Conservation (phyloP, 176 grass and related monocot species). For the Thalia dealbata region DNA sequence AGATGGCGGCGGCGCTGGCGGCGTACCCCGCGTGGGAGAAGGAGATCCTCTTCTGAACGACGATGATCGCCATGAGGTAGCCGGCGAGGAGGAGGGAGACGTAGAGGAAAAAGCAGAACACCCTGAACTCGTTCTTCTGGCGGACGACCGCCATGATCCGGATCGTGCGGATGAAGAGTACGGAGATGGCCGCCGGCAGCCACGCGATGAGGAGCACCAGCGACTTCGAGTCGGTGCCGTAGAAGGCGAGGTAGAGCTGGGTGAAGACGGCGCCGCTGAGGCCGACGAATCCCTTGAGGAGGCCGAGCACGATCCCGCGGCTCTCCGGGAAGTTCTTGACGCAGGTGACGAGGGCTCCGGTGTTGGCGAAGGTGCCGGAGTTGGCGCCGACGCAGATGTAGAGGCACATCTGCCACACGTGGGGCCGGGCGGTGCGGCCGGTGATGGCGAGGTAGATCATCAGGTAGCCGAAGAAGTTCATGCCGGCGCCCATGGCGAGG, state of each 20-base stretch:
- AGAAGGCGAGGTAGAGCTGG: conserved; percentile 63
- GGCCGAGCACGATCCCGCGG: conserved; percentile 47
- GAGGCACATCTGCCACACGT: conserved; percentile 63
- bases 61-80: conserved; percentile 52
- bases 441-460: conserved; percentile 67
- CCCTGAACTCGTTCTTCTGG: conserved; percentile 19
- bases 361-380: conserved; percentile 73
- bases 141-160: conserved; percentile 39
- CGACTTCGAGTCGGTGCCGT: conserved; percentile 36
- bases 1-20: conserved; percentile 28
- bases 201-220: conserved; percentile 70
- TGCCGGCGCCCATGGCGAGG: conserved; percentile 38
- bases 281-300: conserved; percentile 70
- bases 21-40: conserved; percentile 43
- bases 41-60: conserved; percentile 34
- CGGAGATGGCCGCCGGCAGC: conserved; percentile 61
- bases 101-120: conserved; percentile 72
- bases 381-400: conserved; percentile 68
- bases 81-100: conserved; percentile 49
- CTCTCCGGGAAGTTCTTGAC: conserved; percentile 75
- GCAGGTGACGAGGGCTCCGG: conserved; percentile 44
- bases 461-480: conserved; percentile 69
- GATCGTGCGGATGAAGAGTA: conserved; percentile 53
- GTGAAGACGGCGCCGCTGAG: conserved; percentile 87
- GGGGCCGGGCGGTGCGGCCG: conserved; percentile 25